Conservation (phyloP, 495 filamentous ascomycete genomes). For the Oidiodendron maius region DNA sequence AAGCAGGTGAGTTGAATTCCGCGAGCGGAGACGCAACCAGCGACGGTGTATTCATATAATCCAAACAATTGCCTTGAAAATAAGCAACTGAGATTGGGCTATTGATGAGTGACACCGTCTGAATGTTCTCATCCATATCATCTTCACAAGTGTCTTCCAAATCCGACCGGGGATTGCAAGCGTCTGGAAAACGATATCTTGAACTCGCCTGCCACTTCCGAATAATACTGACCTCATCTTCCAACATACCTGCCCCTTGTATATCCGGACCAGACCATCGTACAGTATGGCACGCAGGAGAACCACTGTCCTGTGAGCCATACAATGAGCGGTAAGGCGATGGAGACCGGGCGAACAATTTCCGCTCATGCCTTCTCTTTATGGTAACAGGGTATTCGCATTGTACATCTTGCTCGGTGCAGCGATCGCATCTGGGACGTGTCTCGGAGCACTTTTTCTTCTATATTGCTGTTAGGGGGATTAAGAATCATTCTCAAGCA, state of each 20-base stretch:
- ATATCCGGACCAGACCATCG: conserved; percentile 19
- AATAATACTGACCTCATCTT: not conserved
- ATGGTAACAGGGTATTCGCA: conserved; percentile 53
- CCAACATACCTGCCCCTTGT: conserved; percentile 8
- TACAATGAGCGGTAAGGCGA: too few species aligned
- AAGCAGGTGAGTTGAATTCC: conserved; percentile 45
- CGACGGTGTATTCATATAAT: conserved; percentile 40
- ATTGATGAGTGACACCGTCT: not conserved
- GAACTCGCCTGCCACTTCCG: conserved; percentile 16
- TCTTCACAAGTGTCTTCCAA: conserved; percentile 6
- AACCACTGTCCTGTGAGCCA: too few species aligned
- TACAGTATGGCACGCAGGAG: conserved; percentile 10
- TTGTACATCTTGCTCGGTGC: conserved; percentile 43
- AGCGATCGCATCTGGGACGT: conserved; percentile 52
- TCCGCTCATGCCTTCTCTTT: conserved; percentile 44
- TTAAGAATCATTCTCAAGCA: not conserved
- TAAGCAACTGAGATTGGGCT: too few species aligned
- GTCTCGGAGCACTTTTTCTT: conserved; percentile 64
- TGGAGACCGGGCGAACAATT: conserved; percentile 12
- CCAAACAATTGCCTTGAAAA: conserved; percentile 18
- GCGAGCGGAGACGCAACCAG: conserved; percentile 37
- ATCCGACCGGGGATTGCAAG: not conserved
- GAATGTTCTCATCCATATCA: conserved; percentile 16
- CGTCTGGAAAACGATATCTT: conserved; percentile 8
- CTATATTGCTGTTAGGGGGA: conserved; percentile 19